Conservation (phyloP, 2,329 filamentous ascomycete species). For the Seiridium unicorne region DNA sequence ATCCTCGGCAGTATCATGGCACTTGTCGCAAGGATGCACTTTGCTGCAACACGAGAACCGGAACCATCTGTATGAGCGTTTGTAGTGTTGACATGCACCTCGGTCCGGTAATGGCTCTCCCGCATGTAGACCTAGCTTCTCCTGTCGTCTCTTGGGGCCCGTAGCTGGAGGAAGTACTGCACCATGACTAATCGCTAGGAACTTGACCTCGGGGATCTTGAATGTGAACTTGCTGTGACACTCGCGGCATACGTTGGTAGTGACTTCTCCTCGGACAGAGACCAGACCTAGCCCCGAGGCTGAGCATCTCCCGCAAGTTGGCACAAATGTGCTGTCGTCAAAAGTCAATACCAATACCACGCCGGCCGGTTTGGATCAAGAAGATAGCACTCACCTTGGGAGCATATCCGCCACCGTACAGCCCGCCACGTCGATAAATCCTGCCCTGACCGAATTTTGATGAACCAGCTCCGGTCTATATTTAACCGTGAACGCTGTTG, state of each 20-base stretch:
- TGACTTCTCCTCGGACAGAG: slow-evolving; percentile 71
- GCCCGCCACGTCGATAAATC: slow-evolving; percentile 74
- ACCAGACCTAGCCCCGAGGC: slow-evolving; percentile 66
- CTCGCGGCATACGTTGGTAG: slow-evolving; percentile 72
- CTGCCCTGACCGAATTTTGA: slow-evolving; percentile 69
- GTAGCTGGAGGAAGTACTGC: slow-evolving; percentile 37
- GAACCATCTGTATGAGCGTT: slow-evolving; percentile 62
- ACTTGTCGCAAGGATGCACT: slow-evolving; percentile 65
- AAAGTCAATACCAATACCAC: neutral
- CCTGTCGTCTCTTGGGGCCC: slow-evolving; percentile 44
- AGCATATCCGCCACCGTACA: slow-evolving; percentile 76
- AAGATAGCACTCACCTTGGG: slow-evolving; percentile 50
- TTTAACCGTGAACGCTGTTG: slow-evolving; percentile 45
- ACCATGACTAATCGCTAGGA: slow-evolving; percentile 66
- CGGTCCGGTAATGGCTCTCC: slow-evolving; percentile 53
- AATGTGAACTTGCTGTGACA: slow-evolving; percentile 81
- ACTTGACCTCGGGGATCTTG: slow-evolving; percentile 74
- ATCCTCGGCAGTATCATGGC: slow-evolving; percentile 70
- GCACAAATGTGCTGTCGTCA: slow-evolving; percentile 65
- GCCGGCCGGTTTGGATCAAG: neutral
- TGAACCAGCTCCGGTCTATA: slow-evolving; percentile 73
- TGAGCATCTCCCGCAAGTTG: slow-evolving; percentile 76
- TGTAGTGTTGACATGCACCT: slow-evolving; percentile 58
- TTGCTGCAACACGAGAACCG: slow-evolving; percentile 61
- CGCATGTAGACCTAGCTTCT: slow-evolving; percentile 55